Percentiles rank a stretch among this genome's conserved stretches.
Evolutionary conservation across 306 rosid genomes (phyloP).

Genomic region (Quercus gilva): DNA sequence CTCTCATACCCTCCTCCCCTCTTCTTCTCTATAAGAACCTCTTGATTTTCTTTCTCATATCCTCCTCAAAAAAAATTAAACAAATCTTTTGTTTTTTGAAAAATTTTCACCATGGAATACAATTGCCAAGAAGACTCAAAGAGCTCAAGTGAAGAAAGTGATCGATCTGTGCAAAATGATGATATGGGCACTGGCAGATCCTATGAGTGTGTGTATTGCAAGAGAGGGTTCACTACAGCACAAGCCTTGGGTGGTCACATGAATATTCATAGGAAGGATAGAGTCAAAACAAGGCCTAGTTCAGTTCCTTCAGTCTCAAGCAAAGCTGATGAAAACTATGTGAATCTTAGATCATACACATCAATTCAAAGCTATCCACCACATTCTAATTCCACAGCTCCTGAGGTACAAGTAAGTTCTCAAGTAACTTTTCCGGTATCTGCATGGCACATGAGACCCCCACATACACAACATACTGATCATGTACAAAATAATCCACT

Average conservation of each 20-base stretch:
- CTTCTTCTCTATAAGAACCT: slow-evolving; percentile 31
- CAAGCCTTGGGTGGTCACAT: slow-evolving; percentile 95
- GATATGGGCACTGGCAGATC: slow-evolving; percentile 51
- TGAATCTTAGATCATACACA: slow-evolving; percentile 35
- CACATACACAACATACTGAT: slow-evolving; percentile 25
- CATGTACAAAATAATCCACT: slow-evolving; percentile 27
- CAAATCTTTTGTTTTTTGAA: neutral
- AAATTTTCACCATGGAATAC: slow-evolving; percentile 36
- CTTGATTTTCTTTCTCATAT: slow-evolving; percentile 9
- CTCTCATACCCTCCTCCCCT: slow-evolving; percentile 31
- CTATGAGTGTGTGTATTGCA: slow-evolving; percentile 87
- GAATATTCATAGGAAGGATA: slow-evolving; percentile 84
- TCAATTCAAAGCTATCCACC: slow-evolving; percentile 30
- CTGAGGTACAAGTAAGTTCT: slow-evolving; percentile 30
- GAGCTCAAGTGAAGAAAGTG: slow-evolving; percentile 56
- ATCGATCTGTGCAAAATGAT: slow-evolving; percentile 41
- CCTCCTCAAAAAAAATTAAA: neutral
- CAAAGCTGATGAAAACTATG: slow-evolving; percentile 17
- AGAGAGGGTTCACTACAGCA: slow-evolving; percentile 86
- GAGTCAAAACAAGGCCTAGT: slow-evolving; percentile 41
- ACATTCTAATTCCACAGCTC: slow-evolving; percentile 17
- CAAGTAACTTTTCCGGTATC: slow-evolving; percentile 39
- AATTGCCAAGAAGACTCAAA: slow-evolving; percentile 43
- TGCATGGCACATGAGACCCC: slow-evolving; percentile 27
- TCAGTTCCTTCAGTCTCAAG: slow-evolving; percentile 38